Evolutionary conservation across 1,284 basidiomycete genomes (phyloP), one percentile per base, ranked within the genome.

Genomic region (Pyrrhoderma noxium): DNA sequence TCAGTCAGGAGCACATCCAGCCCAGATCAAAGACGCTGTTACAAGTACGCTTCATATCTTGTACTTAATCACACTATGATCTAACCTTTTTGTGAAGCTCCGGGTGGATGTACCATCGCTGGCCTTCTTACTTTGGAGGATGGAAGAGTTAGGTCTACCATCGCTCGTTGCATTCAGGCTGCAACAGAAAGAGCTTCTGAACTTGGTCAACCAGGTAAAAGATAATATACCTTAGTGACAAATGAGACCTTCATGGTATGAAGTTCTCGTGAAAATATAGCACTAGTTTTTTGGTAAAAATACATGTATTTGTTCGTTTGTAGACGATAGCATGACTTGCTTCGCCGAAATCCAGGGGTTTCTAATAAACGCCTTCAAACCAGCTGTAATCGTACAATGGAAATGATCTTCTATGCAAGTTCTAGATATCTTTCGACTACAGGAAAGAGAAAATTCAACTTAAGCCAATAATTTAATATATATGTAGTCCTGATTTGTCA

Each of bases 51-150:
- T 25, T 8, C 1, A 5, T 5, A 13, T 16, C 40, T 37, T 8
- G 18, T 16, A 27, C 40, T 42, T 25, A 23, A 9, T 22, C 8
- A 22, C 13, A 21, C 16, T 54, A 40, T 40, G 35, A 58, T 35
- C 27, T 31, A 31, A 31, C 11, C 40, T 42, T 2, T 21, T 45
- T 37, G 16, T 25, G 45, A 57, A 97, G 93, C 96, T 39, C 96
- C 96, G 0, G 96, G 95, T 53, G 96, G 96, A 31, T 99, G 95
- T 65, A 99, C 96, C 0, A 99, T 99, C 59, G 96, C 96, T 1
- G 96, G 96, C 13, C 71, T 99, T 42, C 73, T 99, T 25, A 89
- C 91, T 0, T 77, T 99, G 64, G 96, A 99, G 67, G 96, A 99
- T 62, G 96, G 95, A 0, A 77, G 81, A 57, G 85, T 99, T 19